phyloP scores from a whole-genome alignment of 202 grass and related monocot species.

The Carex arenaria region DNA sequence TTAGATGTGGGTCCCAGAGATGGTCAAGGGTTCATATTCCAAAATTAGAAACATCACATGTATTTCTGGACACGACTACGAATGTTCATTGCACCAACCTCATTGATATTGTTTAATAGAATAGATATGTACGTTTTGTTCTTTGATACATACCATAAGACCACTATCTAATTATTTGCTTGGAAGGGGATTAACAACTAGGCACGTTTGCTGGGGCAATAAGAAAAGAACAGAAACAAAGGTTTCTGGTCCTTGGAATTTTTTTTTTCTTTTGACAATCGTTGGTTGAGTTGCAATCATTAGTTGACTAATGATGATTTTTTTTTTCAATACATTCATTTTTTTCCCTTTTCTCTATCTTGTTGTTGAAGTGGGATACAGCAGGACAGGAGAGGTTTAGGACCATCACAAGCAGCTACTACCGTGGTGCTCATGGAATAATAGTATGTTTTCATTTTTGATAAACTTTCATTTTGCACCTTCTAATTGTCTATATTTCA shows the following conservation, averaged over 20 bases:
- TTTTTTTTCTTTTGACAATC: background rate
- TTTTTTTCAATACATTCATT: background rate
- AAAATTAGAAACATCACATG: background rate
- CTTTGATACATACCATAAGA: background rate
- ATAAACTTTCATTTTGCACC: conserved; percentile 1
- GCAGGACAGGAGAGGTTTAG: conserved; percentile 91
- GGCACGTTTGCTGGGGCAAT: conserved; percentile 3
- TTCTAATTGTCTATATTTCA: conserved; percentile 7
- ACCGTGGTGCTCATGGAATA: conserved; percentile 94
- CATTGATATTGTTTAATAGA: background rate
- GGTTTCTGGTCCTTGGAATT: background rate
- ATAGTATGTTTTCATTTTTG: conserved; percentile 44
- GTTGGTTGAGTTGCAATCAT: conserved; percentile 7
- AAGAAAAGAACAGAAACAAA: background rate
- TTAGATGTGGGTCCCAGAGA: background rate
- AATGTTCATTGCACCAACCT: background rate
- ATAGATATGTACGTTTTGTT: background rate
- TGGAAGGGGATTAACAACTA: background rate
- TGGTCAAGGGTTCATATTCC: background rate
- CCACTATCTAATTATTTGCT: background rate
- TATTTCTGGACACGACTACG: background rate
- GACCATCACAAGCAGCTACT: conserved; percentile 94
- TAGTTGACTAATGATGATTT: background rate
- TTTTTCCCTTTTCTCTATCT: background rate
- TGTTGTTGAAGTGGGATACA: conserved; percentile 81